Evolutionary conservation across 2,329 filamentous ascomycete genomes (phyloP).

Genomic region (Botrytis paeoniae): DNA sequence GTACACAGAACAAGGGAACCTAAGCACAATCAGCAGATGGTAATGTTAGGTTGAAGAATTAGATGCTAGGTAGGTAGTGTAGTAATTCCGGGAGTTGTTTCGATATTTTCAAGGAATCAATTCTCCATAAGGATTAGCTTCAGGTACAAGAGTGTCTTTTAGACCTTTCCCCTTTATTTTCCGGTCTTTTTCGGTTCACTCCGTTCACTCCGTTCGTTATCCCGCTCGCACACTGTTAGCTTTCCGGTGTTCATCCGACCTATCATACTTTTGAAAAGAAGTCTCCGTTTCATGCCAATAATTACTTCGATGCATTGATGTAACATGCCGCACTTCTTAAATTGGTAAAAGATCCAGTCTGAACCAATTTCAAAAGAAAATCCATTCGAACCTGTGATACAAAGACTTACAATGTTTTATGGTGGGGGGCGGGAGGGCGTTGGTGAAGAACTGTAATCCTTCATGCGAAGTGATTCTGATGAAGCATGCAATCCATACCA

Average conservation of each 20-base stretch:
- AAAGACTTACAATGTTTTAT: not conserved
- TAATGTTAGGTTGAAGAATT: slow-evolving; percentile 1
- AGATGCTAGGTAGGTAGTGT: not conserved
- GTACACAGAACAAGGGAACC: not conserved
- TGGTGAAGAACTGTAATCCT: not conserved
- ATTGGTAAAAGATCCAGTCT: not conserved
- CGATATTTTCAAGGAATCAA: slow-evolving; percentile 1
- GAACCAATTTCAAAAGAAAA: not conserved
- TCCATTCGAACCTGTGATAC: not conserved
- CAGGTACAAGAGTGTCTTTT: slow-evolving; percentile 12
- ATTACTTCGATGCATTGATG: slow-evolving; percentile 8
- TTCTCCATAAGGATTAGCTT: slow-evolving; percentile 13
- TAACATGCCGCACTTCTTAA: not conserved
- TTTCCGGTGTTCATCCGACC: slow-evolving; percentile 12
- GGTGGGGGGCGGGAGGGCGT: not conserved
- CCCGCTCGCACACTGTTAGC: not conserved
- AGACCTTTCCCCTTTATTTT: slow-evolving; percentile 4
- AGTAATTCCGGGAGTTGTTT: slow-evolving; percentile 7
- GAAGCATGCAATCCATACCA: slow-evolving; percentile 21
- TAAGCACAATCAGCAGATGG: not conserved
- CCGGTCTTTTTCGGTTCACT: slow-evolving; percentile 9
- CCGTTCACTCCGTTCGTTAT: not conserved
- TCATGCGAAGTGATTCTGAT: slow-evolving; percentile 14
- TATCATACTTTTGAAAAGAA: slow-evolving; percentile 12
- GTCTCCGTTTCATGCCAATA: not conserved